Conservation (phyloP, 257 asterid species). For the Galeopsis tetrahit region DNA sequence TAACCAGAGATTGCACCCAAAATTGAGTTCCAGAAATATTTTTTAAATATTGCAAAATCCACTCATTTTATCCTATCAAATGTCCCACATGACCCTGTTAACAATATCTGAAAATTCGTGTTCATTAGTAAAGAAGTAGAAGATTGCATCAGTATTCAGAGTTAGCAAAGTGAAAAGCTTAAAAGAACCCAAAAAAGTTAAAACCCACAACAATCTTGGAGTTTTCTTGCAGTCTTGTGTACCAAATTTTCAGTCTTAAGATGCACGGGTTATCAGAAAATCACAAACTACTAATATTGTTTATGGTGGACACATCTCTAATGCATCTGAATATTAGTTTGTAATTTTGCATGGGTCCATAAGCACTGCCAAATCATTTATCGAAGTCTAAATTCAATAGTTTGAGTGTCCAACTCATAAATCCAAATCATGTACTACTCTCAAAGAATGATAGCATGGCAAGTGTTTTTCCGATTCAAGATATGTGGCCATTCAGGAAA, state of each 20-base stretch:
- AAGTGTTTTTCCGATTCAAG: not conserved
- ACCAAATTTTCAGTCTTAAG: not conserved
- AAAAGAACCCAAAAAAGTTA: not conserved
- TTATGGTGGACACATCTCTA: not conserved
- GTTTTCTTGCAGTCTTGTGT: not conserved
- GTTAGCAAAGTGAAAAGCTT: not conserved
- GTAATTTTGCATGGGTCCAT: not conserved
- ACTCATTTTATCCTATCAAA: not conserved
- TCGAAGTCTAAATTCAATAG: not conserved
- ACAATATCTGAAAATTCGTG: not conserved
- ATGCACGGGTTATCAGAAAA: not conserved
- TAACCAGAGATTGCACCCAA: not conserved
- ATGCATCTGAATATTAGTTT: not conserved
- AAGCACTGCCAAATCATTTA: not conserved
- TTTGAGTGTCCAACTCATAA: constrained; percentile 5
- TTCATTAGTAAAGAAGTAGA: not conserved
- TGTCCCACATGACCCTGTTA: constrained; percentile 6
- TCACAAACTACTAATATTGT: not conserved
- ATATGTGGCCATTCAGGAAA: not conserved
- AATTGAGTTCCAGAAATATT: not conserved
- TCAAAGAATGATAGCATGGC: not conserved
- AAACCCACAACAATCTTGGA: not conserved
- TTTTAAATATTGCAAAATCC: not conserved
- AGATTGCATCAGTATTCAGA: not conserved
- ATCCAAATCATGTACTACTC: constrained; percentile 6